Evolutionary conservation across 2,329 filamentous ascomycete species (phyloP).

Genomic region (Diaporthe citri): DNA sequence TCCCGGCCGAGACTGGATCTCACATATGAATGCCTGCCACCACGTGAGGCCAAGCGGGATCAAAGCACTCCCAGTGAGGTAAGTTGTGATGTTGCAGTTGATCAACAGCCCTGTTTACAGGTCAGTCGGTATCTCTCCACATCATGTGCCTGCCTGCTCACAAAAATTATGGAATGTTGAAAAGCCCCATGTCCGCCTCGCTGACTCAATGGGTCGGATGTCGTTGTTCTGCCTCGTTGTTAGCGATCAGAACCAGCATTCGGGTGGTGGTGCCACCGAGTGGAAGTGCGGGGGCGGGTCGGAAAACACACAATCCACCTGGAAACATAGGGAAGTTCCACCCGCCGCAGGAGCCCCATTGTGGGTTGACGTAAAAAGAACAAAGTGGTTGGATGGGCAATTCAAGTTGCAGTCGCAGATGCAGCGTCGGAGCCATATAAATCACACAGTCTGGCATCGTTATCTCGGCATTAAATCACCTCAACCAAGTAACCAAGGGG

Average conservation of each 20-base stretch:
- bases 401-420: not conserved
- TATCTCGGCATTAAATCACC: not conserved
- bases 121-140: not conserved
- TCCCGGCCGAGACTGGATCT: conserved; percentile 43
- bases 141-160: not conserved
- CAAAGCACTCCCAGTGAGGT: conserved; percentile 56
- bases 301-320: conserved; percentile 6
- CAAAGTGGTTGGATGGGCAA: not conserved
- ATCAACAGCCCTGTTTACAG: conserved; percentile 53
- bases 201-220: conserved; percentile 60
- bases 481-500: not conserved
- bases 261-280: not conserved
- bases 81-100: conserved; percentile 59
- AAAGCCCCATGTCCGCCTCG: conserved; percentile 57
- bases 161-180: conserved; percentile 59
- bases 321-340: not conserved
- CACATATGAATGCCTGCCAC: conserved; percentile 58
- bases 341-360: not conserved
- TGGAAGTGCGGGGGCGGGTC: not conserved
- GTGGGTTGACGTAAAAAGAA: not conserved
- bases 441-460: not conserved
- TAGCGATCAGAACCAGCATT: not conserved
- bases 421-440: not conserved
- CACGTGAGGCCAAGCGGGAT: conserved; percentile 56
- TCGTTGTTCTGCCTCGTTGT: conserved; percentile 57